Base-by-base conservation (phyloP, 768 basidiomycete genomes). In the Kwoniella pini region DNA sequence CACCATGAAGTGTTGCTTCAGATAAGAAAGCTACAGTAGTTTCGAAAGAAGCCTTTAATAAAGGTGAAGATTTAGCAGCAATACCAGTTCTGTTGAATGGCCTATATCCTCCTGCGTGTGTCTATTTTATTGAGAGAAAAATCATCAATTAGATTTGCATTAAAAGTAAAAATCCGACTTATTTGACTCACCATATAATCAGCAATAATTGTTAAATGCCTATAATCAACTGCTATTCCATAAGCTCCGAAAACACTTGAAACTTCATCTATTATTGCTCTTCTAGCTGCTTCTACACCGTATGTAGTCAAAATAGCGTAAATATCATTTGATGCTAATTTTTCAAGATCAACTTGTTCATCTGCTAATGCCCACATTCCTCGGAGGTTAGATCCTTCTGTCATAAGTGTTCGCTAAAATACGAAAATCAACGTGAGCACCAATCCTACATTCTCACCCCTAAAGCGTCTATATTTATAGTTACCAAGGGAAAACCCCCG, bases 11-110 rank as follows among this genome's bases (percentile, higher is more conserved):
- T 0, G 93, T 91, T 19, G 96, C 95, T 60, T 99, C 91, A 3
- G 94, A 90, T 67, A 99, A 79, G 83, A 99, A 96, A 1, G 87
- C 83, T 1, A 88, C 90, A 0, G 95, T 98, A 3, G 94, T 97
- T 80, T 98, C 96, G 80, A 90, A 99, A 9, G 93, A 96, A 0
- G 96, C 96, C 79, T 98, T 98, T 55, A 98, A 85, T 39, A 98
- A 83, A 7, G 95, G 92, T n/a, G 94, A 97, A 24, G 92, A 86
- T 79, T 91, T 92, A 44, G 88, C 85, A 22, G 90, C 88, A 59
- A 99, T 89, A 54, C 96, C 96, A 65, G 88, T 91, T 44, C 96
- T 88, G 79, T 97, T 99, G 82, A 98, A 99, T 1, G 96, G 92
- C 80, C 91, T 95, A 82, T 94, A 99, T 27, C 89, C 92, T 28